These are phyloP conservation scores for Fonsecaea pugnacius DNA, from an alignment of 2,329 filamentous ascomycete genomes.

Conservation along the genomic window DNA sequence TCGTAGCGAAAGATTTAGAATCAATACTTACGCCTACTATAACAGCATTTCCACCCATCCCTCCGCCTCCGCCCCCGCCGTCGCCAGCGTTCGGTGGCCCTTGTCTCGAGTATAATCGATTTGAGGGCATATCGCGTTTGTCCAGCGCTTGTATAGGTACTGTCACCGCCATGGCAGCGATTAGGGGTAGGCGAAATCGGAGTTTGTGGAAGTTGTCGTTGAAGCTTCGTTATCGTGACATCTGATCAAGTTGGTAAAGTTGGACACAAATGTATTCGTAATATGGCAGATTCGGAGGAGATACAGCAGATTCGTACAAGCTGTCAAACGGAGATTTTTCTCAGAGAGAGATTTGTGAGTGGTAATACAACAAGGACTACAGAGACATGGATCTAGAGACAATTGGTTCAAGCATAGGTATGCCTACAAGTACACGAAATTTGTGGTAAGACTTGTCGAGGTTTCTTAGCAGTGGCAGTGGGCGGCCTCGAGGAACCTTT, in stretches of 20 bases:
- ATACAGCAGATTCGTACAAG: conserved; percentile 14
- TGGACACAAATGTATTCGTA: background rate
- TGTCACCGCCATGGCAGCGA: conserved; percentile 22
- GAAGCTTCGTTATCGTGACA: conserved; percentile 18
- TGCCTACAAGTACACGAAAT: background rate
- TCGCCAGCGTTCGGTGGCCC: background rate
- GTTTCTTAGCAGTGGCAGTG: conserved; percentile 8
- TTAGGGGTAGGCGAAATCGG: background rate
- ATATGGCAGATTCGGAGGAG: background rate
- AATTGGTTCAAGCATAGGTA: background rate
- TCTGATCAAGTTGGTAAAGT: conserved; percentile 15
- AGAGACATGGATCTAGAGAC: background rate
- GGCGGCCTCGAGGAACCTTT: conserved; percentile 19
- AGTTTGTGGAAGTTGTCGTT: background rate
- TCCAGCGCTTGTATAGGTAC: background rate
- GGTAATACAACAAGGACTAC: background rate
- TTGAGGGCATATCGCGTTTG: background rate
- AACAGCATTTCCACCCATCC: conserved; percentile 23
- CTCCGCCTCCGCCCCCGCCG: conserved; percentile 10
- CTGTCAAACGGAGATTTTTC: conserved; percentile 3
- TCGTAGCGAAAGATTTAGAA: background rate
- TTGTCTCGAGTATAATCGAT: conserved; percentile 20
- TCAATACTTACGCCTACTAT: conserved; percentile 29
- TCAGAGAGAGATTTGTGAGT: background rate
- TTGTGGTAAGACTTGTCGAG: conserved; percentile 5